Evolutionary conservation across 2,329 filamentous ascomycete genomes (phyloP).

Genomic region (Monosporascus sp.): DNA sequence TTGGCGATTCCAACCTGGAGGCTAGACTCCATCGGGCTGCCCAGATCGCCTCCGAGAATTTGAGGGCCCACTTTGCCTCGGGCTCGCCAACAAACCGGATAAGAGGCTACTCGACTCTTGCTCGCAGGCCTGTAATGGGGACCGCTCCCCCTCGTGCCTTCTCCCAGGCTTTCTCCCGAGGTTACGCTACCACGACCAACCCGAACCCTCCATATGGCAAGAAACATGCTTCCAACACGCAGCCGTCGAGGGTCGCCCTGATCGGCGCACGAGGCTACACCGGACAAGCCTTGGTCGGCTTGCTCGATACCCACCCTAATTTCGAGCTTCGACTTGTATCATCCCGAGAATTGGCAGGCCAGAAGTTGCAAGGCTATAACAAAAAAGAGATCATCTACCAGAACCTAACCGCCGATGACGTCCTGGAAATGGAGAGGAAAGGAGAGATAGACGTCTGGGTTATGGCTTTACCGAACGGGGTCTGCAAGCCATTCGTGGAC

Average conservation of each 20-base stretch:
- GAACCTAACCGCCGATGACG: conserved; percentile 81
- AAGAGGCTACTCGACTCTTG: conserved; percentile 61
- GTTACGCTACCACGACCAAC: conserved; percentile 65
- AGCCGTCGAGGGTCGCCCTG: conserved; percentile 73
- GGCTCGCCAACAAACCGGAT: conserved; percentile 47
- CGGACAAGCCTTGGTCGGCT: conserved; percentile 80
- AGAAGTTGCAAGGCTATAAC: conserved; percentile 81
- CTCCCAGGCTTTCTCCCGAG: conserved; percentile 31
- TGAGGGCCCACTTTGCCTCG: conserved; percentile 35
- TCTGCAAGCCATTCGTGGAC: conserved; percentile 90
- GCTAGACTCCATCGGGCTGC: conserved; percentile 76
- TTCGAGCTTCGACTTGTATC: conserved; percentile 90
- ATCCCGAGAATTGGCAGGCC: conserved; percentile 83
- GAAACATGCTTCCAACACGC: conserved; percentile 79
- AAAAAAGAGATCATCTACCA: conserved; percentile 92
- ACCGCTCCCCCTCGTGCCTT: conserved; percentile 17
- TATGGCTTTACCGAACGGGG: conserved; percentile 92
- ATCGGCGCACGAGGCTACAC: conserved; percentile 94
- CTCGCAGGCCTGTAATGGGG: conserved; percentile 34
- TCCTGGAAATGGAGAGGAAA: conserved; percentile 75
- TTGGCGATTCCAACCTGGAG: conserved; percentile 84
- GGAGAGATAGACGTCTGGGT: conserved; percentile 94
- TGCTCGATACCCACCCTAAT: conserved; percentile 82
- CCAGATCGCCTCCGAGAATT: conserved; percentile 56
- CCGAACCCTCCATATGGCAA: conserved; percentile 85